Percentiles rank a stretch among this genome's conserved stretches.
Conservation (phyloP, 2,329 filamentous ascomycete species). For the Fusarium humuli region DNA sequence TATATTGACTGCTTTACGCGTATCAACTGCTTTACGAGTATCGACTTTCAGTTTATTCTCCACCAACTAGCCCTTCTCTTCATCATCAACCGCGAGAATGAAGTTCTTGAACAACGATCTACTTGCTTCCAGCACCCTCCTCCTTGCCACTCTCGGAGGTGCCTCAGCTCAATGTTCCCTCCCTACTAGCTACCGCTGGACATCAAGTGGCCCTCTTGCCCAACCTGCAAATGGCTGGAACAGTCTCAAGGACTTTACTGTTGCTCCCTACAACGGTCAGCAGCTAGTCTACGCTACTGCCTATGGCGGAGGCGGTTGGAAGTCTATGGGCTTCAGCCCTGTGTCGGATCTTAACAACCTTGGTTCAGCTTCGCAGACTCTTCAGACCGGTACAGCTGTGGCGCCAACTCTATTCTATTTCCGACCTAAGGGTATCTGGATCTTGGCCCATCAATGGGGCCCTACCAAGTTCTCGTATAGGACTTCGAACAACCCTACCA, state of each 20-base stretch:
- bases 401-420: constrained; percentile 74
- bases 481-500: constrained; percentile 68
- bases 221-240: constrained; percentile 14
- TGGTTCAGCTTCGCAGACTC: constrained; percentile 63
- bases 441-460: constrained; percentile 73
- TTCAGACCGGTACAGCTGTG: constrained; percentile 62
- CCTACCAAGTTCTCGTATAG: constrained; percentile 68
- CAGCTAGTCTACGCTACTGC: constrained; percentile 70
- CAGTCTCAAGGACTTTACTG: constrained; percentile 70
- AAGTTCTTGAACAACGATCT: neutral
- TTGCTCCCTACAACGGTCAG: constrained; percentile 65
- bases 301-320: constrained; percentile 57
- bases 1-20: neutral
- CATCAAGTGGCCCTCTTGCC: constrained; percentile 14
- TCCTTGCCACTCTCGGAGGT: neutral
- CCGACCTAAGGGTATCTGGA: constrained; percentile 69
- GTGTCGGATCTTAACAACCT: constrained; percentile 67
- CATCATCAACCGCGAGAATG: neutral
- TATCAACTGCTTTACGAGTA: neutral
- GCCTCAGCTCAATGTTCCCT: constrained; percentile 18
- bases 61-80: neutral
- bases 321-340: constrained; percentile 68
- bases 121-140: neutral
- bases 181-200: constrained; percentile 26
- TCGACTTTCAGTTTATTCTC: neutral